phyloP scores from a whole-genome alignment of 352 stramenopile genomes.

The Phytophthora sansomeana region DNA sequence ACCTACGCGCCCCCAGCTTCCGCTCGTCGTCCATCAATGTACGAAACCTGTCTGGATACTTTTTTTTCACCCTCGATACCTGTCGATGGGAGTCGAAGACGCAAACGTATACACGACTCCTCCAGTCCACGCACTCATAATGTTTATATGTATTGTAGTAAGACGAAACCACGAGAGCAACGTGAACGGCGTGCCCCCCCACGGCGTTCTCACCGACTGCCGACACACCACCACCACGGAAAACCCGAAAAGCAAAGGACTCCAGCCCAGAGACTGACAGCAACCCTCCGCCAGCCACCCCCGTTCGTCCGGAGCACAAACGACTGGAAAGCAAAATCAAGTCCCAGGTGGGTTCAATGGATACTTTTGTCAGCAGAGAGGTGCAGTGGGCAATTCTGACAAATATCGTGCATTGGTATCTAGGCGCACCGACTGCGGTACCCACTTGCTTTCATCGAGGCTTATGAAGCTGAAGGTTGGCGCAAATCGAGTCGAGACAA shows the following conservation, averaged over 20 bases:
- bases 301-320: conserved; percentile 40
- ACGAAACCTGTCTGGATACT: conserved; percentile 31
- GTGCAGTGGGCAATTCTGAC: conserved; percentile 7
- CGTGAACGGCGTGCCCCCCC: conserved; percentile 37
- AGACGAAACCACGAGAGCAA: conserved; percentile 35
- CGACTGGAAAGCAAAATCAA: conserved; percentile 49
- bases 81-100: not conserved
- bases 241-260: conserved; percentile 37
- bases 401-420: not conserved
- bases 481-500: conserved; percentile 78
- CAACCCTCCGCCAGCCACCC: conserved; percentile 2
- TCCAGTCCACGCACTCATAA: not conserved
- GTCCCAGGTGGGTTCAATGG: conserved; percentile 38
- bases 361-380: not conserved
- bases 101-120: not conserved
- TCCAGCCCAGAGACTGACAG: conserved; percentile 14
- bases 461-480: conserved; percentile 88
- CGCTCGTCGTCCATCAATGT: conserved; percentile 41
- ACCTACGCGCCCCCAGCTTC: conserved; percentile 35
- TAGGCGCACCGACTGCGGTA: conserved; percentile 69
- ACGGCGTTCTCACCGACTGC: conserved; percentile 38
- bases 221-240: conserved; percentile 22
- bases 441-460: conserved; percentile 80
- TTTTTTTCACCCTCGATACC: conserved; percentile 2
- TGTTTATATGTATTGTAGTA: conserved; percentile 23